Evolutionary conservation across 2,329 filamentous ascomycete genomes (phyloP), one percentile per base, ranked within the genome.

Genomic region (Drechslerella coelobrocha): DNA sequence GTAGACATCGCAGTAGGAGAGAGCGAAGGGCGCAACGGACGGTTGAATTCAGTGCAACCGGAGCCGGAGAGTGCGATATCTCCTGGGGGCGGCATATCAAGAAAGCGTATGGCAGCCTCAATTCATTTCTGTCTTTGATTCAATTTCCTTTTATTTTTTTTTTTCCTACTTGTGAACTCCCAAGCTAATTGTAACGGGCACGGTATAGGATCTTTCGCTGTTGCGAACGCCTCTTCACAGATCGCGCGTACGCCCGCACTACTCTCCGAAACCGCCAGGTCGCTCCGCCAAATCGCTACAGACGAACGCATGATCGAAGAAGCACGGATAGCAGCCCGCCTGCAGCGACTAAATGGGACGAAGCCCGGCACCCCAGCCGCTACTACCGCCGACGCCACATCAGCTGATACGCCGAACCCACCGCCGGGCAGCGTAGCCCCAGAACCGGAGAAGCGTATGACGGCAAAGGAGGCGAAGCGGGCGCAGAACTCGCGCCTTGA

Each of bases 401-500:
- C 31, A 14, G 65, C 56, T n/a, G 65, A 69, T 17, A 4, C 45
- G 2, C 27, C 23, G 10, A 62, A 62, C 57, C 45, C 65, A 9
- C 34, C 45, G 4, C 34, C 65, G 1, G 65, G 65, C 7, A 68
- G 55, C 41, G 53, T 69, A 17, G 62, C 69, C 7, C 51, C 62
- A 2, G 69, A 69, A 41, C 63, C 69, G 8, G 57, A 68, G 43
- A 72, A 68, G 21, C 75, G 73, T 50, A 72, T 76, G 62, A 74
- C 75, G 24, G 69, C 72, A 17, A 75, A 76, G 52, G 75, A 76
- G 57, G 73, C 68, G 8, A 65, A 73, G 31, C 75, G 75, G 50
- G 69, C 74, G 10, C 73, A 74, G 41, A 73, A 74, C n/a, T 73
- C 66, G 5, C 73, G 74, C 31, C 60, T 75, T n/a, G 74, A 75